Percentiles rank a stretch among this genome's conserved stretches.
Evolutionary conservation across 495 filamentous ascomycete species (phyloP).

Genomic region (Penicillium roqueforti): DNA sequence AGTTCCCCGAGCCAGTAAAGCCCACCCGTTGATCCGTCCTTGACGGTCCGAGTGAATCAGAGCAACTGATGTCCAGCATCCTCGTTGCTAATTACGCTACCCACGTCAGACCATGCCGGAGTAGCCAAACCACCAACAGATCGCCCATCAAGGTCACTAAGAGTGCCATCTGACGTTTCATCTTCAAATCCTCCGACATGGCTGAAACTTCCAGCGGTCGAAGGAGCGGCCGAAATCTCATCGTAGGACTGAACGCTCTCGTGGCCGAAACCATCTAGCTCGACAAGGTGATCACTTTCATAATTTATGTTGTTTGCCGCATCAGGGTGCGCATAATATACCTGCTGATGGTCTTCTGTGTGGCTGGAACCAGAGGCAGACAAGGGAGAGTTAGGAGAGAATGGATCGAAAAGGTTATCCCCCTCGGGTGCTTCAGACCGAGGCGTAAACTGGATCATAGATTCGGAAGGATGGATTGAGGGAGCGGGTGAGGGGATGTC

Average conservation of each 20-base stretch:
- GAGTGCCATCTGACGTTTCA: constrained; percentile 49
- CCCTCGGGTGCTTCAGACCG: constrained; percentile 39
- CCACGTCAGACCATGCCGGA: constrained; percentile 74
- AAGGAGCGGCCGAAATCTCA: constrained; percentile 34
- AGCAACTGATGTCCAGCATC: constrained; percentile 34
- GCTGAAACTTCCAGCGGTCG: constrained; percentile 35
- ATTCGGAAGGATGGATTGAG: constrained; percentile 38
- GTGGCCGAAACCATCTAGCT: constrained; percentile 10
- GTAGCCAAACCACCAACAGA: constrained; percentile 53
- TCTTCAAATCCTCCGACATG: constrained; percentile 31
- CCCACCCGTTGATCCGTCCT: neutral
- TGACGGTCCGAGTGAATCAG: neutral
- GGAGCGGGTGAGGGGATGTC: constrained; percentile 34
- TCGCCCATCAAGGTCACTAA: constrained; percentile 57
- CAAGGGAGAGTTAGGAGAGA: constrained; percentile 9
- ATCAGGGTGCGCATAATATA: constrained; percentile 36
- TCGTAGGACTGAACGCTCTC: constrained; percentile 17
- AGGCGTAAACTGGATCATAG: constrained; percentile 44
- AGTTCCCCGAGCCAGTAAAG: neutral
- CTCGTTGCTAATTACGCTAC: constrained; percentile 62
- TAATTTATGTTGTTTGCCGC: constrained; percentile 30
- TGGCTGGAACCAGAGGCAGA: constrained; percentile 22
- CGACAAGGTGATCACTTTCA: constrained; percentile 13
- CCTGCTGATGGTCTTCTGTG: constrained; percentile 27
- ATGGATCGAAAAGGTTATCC: constrained; percentile 21